Evolutionary conservation across 768 basidiomycete genomes (phyloP), one percentile per base, ranked within the genome.

Genomic region (Naganishia kalamii): DNA sequence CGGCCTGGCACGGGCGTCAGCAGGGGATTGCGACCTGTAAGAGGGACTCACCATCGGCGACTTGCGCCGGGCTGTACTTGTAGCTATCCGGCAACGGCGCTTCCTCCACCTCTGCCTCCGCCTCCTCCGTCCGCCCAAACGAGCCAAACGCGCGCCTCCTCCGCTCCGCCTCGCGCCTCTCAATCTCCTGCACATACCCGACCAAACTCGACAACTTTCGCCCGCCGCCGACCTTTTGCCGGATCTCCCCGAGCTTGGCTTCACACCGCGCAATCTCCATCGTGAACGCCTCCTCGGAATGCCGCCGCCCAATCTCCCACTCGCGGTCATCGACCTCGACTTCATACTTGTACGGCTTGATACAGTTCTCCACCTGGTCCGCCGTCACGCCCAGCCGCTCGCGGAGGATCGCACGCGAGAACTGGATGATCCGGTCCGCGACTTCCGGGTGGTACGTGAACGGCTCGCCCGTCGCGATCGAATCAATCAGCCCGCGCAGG

Each of bases 281-380:
- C 79, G 90, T 87, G 70, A 94, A 89, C 70, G 93, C 80, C 61
- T 85, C 84, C 63, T 90, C 83, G 1, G 90, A 85, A 54, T 85
- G 81, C 70, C 83, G 83, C 52, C 93, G 81, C 0, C 96, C 96
- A 1, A 81, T 74, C 70, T 90, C 89, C 96, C 96, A 99, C 77
- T 99, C 96, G 44, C 87, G 81, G 15, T 85, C 83, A 68, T 97
- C 92, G 15, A 97, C 88, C 75, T 99, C 96, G 29, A 98, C 87
- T 74, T 98, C 94, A 74, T 96, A 94, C 81, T 99, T 99, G 84
- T 86, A 97, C 30, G 94, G 96, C 79, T 99, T 99, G 82, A 99
- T 97, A 78, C 91, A 94, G 78, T 98, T 99, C 81, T 99, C 96
- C 17, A 99, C 94, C 79, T 98, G 94, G 76, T 99, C 96, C 4